Base-by-base conservation (phyloP, 2,329 filamentous ascomycete species). In the Geosmithia flava region DNA sequence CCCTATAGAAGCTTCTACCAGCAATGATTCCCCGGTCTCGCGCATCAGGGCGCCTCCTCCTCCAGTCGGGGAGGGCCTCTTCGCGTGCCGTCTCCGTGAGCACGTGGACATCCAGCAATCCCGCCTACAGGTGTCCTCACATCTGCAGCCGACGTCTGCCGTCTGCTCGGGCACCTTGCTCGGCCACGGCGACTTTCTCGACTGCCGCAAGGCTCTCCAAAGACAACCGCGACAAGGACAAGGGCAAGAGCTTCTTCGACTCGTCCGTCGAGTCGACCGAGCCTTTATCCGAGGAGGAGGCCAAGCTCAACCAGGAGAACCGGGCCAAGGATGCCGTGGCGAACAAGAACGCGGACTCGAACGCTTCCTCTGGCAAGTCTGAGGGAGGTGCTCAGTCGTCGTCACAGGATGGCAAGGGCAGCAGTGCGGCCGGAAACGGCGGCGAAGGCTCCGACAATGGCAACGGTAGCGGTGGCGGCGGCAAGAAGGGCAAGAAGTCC, bases 401-500 rank as follows among this genome's bases (percentile, higher is more conserved):
- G 15, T 37, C 33, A 37, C 62, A 58, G 62, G 80, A 85, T 58
- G 75, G 71, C 47, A 80, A 78, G 56, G 71, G 70, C 40, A 52
- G 55, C 44, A 53, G 54, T 20, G 53, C 55, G 41, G 54, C 58
- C 7, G 64, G 61, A 16, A 78, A 78, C 56, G 72, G 80, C 45
- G 76, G 81, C 45, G 76, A 76, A 42, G 74, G 74, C 42, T 62
- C 67, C 19, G 49, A 54, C 17, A 74, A 74, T 42, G 70, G 74
- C 7, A 69, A 72, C 20, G 59, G 54, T 2, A 66, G 71, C 3
- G 61, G 77, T 40, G 80, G 83, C 55, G 76, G 83, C 20, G 80
- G 84, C 46, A 84, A 80, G 65, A 85, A 81, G 59, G 82, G 87
- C 48, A 77, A 80, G 55, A 90, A 85, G 61, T 75, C 81, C 33